A percentile compares a stretch with the other conserved stretches of the same genome.
Evolutionary conservation across 306 rosid species (phyloP).

Genomic region (Hippophae gyantsensis): DNA sequence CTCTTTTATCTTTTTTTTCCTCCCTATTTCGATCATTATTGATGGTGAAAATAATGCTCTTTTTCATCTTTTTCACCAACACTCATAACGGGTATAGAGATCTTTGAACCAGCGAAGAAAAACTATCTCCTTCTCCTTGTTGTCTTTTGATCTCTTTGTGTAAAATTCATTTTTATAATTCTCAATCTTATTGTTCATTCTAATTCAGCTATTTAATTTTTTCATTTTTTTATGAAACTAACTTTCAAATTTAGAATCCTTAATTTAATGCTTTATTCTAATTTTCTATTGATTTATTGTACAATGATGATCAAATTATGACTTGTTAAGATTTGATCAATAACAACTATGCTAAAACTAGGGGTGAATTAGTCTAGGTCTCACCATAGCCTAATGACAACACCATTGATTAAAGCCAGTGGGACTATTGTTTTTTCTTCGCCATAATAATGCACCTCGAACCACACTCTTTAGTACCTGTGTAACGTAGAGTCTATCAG

Average conservation of each 20-base stretch:
- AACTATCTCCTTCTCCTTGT: conserved; percentile 1
- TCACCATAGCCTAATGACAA: conserved; percentile 61
- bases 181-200: not conserved
- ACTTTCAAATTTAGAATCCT: not conserved
- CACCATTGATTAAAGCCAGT: conserved; percentile 30
- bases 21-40: too few relatives aligned
- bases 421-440: conserved; percentile 75
- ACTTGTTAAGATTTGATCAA: conserved; percentile 30
- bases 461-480: conserved; percentile 71
- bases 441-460: conserved; percentile 66
- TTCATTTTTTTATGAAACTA: not conserved
- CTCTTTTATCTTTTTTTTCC: too few relatives aligned
- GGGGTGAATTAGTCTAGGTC: conserved; percentile 98
- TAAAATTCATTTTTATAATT: conserved; percentile 4
- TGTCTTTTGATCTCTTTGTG: not conserved
- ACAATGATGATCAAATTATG: conserved; percentile 18
- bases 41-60: too few relatives aligned
- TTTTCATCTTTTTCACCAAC: too few relatives aligned
- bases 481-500: conserved; percentile 52
- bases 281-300: not conserved
- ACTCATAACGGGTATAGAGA: too few relatives aligned
- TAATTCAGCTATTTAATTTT: too few relatives aligned
- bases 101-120: too few relatives aligned
- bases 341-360: conserved; percentile 42
- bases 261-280: not conserved